These are phyloP conservation scores for Zoysia matrella DNA, from an alignment of 202 grass and related monocot genomes.

Conservation along the genomic window DNA sequence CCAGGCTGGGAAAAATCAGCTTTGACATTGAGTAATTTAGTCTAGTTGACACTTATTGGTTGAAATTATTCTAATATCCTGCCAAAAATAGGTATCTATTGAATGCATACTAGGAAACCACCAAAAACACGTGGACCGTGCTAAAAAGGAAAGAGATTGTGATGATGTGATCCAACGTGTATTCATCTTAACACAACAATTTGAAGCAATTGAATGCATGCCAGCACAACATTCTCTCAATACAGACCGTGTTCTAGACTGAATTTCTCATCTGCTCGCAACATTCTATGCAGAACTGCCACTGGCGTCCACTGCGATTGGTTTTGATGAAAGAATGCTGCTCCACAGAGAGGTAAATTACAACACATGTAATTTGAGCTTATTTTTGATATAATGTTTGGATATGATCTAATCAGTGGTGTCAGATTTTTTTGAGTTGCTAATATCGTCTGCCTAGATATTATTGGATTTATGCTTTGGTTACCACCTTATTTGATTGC, in stretches of 20 bases:
- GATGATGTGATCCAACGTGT: background rate
- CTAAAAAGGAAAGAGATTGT: conserved; percentile 25
- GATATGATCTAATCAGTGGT: conserved; percentile 27
- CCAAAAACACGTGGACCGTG: conserved; percentile 12
- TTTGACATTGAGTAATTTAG: background rate
- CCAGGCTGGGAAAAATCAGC: background rate
- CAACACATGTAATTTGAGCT: conserved; percentile 18
- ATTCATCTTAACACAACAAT: conserved; percentile 18
- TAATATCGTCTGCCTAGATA: conserved; percentile 24
- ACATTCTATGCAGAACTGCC: conserved; percentile 56
- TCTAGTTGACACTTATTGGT: background rate
- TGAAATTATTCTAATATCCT: background rate
- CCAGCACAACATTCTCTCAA: no score
- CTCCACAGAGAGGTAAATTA: conserved; percentile 82
- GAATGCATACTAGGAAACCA: background rate
- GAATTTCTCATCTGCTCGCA: conserved; percentile 42
- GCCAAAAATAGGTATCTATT: background rate
- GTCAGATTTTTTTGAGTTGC: background rate
- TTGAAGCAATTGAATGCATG: conserved; percentile 24
- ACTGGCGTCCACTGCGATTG: conserved; percentile 66
- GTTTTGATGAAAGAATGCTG: conserved; percentile 99
- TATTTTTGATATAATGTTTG: conserved; percentile 39
- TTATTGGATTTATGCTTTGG: conserved; percentile 12
- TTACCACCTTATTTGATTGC: conserved; percentile 29
- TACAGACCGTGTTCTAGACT: background rate